Base-by-base conservation (phyloP, 331 rosid species). In the Rosa hybrid region DNA sequence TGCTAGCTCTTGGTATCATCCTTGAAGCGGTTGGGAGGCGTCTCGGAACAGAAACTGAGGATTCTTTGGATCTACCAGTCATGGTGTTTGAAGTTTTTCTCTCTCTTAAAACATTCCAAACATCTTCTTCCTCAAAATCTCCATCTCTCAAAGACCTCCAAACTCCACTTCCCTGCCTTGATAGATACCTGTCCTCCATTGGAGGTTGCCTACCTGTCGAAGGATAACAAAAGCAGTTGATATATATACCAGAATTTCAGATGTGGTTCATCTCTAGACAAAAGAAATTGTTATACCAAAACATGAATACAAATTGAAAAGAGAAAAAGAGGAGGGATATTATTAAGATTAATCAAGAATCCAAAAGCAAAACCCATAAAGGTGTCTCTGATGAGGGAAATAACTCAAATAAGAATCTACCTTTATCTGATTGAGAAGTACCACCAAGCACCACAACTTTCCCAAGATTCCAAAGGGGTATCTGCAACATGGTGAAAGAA, bases 121-220 rank as follows among this genome's bases (percentile, higher is more conserved):
- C 89, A 45, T 92, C 97, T 60, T 84, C 91, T 76, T 94, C 98
- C 85, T 94, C 97, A 78, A 91, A 92, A 41, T 94, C 98, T 69
- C 90, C 98, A 75, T 94, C 93, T 82, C 91, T 92, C 23, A 92
- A 82, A 6, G 94, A 89, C 84, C 93, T 90, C 98, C 98, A 94
- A 74, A 90, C 81, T 20, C 85, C 93, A 84, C 90, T 92, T 51
- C 71, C 80, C 77, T 88, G 91, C 86, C 91, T 89, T 45, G n/a
- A 34, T 62, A 92, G 68, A 78, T 85, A 76, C 60, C 82, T 89
- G 9, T 86, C 81, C 70, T 83, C 93, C 98, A 91, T 91, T 63
- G 69, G 44, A 42, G 78, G 70, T 79, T 73, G 80, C 87, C 89
- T 90, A 73, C 81, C 84, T 11, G 67, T 41, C 56, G 80, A 76